Conservation (phyloP, 2,329 filamentous ascomycete genomes). For the Clonostachys rhizophaga region DNA sequence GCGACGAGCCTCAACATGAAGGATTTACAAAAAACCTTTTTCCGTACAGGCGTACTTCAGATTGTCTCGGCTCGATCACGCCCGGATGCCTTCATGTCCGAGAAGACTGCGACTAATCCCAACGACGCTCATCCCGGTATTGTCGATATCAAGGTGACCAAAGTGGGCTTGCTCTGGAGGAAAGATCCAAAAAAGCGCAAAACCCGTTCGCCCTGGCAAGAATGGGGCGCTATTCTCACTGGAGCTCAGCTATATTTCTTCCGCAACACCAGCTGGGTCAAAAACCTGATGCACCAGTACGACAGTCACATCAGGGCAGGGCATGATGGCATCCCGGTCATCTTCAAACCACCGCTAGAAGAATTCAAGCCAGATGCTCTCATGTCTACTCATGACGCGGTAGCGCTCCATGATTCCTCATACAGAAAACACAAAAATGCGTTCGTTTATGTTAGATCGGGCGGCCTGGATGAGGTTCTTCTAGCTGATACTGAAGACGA, state of each 20-base stretch:
- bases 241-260: constrained; percentile 98
- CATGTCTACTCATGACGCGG: constrained; percentile 89
- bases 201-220: constrained; percentile 92
- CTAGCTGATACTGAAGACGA: constrained; percentile 87
- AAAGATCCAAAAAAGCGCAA: constrained; percentile 94
- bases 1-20: constrained; percentile 71
- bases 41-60: constrained; percentile 85
- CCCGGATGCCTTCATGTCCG: constrained; percentile 91
- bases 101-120: constrained; percentile 79
- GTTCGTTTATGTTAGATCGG: constrained; percentile 84
- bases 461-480: constrained; percentile 83
- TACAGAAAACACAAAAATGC: constrained; percentile 97
- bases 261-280: constrained; percentile 88
- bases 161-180: constrained; percentile 90
- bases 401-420: constrained; percentile 77
- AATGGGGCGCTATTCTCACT: constrained; percentile 95
- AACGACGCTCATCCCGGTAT: constrained; percentile 85
- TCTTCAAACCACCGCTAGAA: constrained; percentile 85
- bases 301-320: constrained; percentile 77
- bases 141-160: constrained; percentile 96
- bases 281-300: constrained; percentile 83
- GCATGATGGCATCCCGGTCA: constrained; percentile 69
- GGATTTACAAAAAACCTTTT: constrained; percentile 82
- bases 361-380: constrained; percentile 92
- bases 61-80: constrained; percentile 92